phyloP scores from a whole-genome alignment of 805 yeast genomes.

The Blastobotrys muscicola region DNA sequence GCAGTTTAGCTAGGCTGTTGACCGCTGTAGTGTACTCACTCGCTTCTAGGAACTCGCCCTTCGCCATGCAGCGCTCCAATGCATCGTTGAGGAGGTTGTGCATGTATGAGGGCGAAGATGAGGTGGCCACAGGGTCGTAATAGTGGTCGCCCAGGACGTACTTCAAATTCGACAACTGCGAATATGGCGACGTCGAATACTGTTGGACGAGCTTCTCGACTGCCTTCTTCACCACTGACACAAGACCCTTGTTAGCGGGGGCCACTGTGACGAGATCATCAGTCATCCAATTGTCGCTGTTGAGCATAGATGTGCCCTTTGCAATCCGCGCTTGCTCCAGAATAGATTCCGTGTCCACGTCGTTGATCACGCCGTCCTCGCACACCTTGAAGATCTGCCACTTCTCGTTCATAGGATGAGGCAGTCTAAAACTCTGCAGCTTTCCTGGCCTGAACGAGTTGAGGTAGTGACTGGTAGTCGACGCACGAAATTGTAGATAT shows the following conservation, averaged over 20 bases:
- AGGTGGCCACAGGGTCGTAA: slow-evolving; percentile 1
- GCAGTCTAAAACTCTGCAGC: slow-evolving; percentile 16
- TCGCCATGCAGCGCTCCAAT: slow-evolving; percentile 8
- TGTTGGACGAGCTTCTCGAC: slow-evolving; percentile 10
- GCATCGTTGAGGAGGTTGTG: slow-evolving; percentile 9
- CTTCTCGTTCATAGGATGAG: slow-evolving; percentile 16
- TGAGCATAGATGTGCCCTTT: slow-evolving; percentile 7
- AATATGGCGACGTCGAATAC: slow-evolving; percentile 5
- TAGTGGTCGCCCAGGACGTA: not conserved
- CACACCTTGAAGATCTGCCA: slow-evolving; percentile 29
- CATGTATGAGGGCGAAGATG: slow-evolving; percentile 6
- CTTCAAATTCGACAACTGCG: not conserved
- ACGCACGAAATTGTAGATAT: slow-evolving; percentile 13
- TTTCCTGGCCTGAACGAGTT: slow-evolving; percentile 17
- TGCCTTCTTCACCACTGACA: slow-evolving; percentile 10
- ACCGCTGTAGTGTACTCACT: slow-evolving; percentile 14
- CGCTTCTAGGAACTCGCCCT: slow-evolving; percentile 12
- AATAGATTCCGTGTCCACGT: slow-evolving; percentile 17
- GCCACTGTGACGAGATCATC: slow-evolving; percentile 7
- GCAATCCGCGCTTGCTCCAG: slow-evolving; percentile 6
- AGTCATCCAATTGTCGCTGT: slow-evolving; percentile 2
- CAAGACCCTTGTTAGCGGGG: slow-evolving; percentile 9
- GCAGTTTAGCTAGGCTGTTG: slow-evolving; percentile 10
- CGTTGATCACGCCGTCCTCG: slow-evolving; percentile 22
- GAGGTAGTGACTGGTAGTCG: slow-evolving; percentile 4